Conservation (phyloP, 345 rosid species). For the Eucalyptus globulus region DNA sequence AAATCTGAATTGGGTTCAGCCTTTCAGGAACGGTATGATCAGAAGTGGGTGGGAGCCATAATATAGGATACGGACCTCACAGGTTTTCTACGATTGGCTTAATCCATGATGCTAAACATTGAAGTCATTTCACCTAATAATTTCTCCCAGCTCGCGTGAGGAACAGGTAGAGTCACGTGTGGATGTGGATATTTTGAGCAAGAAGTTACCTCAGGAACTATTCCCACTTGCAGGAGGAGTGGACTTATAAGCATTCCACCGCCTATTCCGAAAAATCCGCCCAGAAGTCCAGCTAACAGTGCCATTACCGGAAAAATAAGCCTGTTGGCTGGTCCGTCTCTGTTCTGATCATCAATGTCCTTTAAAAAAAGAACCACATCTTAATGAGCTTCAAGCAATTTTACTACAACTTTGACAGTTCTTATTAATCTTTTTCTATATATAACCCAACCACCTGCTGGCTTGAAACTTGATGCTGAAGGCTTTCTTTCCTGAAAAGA, state of each 20-base stretch:
- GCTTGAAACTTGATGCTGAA: neutral
- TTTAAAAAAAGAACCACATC: neutral
- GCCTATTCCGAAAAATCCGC: constrained; percentile 90
- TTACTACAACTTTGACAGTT: neutral
- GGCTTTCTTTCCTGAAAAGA: constrained; percentile 22
- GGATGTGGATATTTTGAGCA: neutral
- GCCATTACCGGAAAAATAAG: constrained; percentile 66
- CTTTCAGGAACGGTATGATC: neutral
- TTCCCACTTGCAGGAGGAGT: constrained; percentile 79
- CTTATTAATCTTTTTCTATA: neutral
- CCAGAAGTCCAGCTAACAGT: constrained; percentile 64
- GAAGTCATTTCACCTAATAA: neutral
- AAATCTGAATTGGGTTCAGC: neutral
- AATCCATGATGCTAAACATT: neutral
- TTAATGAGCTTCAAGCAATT: neutral
- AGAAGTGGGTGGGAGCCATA: neutral
- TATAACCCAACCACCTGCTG: constrained; percentile 11
- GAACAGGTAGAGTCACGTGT: neutral
- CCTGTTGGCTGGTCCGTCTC: constrained; percentile 16
- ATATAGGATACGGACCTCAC: neutral
- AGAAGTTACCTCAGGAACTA: constrained; percentile 52
- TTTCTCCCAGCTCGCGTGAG: no score
- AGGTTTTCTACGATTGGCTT: neutral
- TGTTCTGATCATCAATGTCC: constrained; percentile 18
- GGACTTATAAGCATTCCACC: constrained; percentile 97